Percentiles rank a stretch among this genome's conserved stretches.
Evolutionary conservation across 345 rosid species (phyloP).

Genomic region (rapeseed (Brassica napus)): DNA sequence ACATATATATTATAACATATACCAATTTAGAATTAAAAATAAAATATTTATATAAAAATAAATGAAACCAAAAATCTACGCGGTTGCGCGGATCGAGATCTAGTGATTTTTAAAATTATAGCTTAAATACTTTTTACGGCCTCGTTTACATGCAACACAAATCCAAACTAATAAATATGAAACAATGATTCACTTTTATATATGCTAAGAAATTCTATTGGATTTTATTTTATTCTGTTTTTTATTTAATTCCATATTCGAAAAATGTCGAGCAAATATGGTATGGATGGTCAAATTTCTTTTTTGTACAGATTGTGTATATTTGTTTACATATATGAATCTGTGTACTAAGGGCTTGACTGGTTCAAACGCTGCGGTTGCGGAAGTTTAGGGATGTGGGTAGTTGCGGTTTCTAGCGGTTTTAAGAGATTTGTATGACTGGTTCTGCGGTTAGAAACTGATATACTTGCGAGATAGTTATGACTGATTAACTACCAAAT

Average conservation of each 20-base stretch:
- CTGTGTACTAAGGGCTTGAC: background rate
- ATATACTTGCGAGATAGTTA: too few relatives aligned
- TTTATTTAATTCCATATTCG: background rate
- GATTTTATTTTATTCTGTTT: background rate
- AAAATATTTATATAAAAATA: too few relatives aligned
- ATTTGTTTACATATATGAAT: background rate
- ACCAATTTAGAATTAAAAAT: too few relatives aligned
- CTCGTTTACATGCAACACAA: background rate
- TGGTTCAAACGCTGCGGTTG: too few relatives aligned
- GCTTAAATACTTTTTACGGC: background rate
- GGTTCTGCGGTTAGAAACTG: too few relatives aligned
- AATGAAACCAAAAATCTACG: too few relatives aligned
- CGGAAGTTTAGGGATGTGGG: too few relatives aligned
- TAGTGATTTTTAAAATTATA: background rate
- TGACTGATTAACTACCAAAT: too few relatives aligned
- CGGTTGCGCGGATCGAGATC: too few relatives aligned
- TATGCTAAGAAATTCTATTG: background rate
- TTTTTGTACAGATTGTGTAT: background rate
- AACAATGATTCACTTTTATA: background rate
- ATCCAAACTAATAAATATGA: background rate
- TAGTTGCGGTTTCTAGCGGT: too few relatives aligned
- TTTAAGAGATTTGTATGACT: too few relatives aligned
- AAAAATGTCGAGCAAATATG: background rate
- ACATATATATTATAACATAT: too few relatives aligned
- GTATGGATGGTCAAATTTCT: background rate